Conservation (phyloP, 257 asterid genomes). For the Solanum clarkiae region DNA sequence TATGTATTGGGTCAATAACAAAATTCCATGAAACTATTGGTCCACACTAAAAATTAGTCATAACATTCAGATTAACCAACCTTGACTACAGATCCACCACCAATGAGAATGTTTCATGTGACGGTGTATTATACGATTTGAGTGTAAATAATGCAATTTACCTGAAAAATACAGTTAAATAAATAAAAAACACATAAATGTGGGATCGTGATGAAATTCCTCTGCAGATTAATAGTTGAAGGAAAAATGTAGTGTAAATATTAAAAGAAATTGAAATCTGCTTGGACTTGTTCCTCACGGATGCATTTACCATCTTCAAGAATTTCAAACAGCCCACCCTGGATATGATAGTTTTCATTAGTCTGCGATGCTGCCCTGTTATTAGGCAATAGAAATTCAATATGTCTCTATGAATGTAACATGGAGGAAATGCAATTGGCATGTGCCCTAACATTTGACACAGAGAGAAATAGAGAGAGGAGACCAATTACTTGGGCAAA, state of each 20-base stretch:
- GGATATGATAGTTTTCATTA: conserved; percentile 12
- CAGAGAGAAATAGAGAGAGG: neutral
- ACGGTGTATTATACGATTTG: conserved; percentile 95
- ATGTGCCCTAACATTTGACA: neutral
- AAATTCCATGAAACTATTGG: neutral
- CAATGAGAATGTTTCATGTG: conserved; percentile 98
- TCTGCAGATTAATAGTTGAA: neutral
- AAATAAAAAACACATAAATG: neutral
- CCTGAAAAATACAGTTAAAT: conserved; percentile 27
- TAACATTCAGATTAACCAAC: conserved; percentile 15
- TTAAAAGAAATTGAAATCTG: conserved; percentile 10
- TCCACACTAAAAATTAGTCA: neutral
- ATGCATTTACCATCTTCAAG: conserved; percentile 97
- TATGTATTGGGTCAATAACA: too few species aligned
- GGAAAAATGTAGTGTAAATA: neutral
- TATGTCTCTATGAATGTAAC: neutral
- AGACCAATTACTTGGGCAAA: conserved; percentile 63
- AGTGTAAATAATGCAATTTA: conserved; percentile 81
- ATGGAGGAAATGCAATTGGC: neutral
- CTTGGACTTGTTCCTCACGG: conserved; percentile 98
- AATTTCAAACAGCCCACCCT: conserved; percentile 98
- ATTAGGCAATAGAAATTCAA: neutral
- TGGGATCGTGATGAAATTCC: neutral
- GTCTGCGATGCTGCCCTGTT: neutral
- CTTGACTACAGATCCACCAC: conserved; percentile 90